Evolutionary conservation across 2,329 filamentous ascomycete genomes (phyloP), one percentile per base, ranked within the genome.

Genomic region (Colletotrichum tanaceti): DNA sequence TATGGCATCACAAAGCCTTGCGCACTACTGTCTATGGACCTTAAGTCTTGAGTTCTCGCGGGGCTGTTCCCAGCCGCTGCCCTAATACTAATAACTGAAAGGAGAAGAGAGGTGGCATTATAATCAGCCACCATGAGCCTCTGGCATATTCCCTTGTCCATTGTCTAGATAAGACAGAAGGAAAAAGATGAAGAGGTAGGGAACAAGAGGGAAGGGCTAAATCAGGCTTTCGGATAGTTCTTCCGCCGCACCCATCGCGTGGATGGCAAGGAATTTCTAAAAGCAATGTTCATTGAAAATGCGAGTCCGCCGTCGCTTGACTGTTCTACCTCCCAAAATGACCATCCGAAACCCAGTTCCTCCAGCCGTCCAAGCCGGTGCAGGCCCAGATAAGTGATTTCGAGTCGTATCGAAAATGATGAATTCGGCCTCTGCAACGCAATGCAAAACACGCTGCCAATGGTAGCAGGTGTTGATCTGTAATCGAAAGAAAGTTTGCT

Each of bases 401-500:
- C 16, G 18, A 53, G n/a, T 47, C 61, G 63, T 28, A 18, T 53
- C 46, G 20, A 43, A 68, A 52, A 28, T 63, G 18, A 39, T 10
- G 55, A 65, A 49, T 55, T 38, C 62, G 67, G 63, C 60, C 58
- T 65, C 65, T 55, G 65, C 32, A 46, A 64, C 46, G 65, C 65
- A 55, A 43, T 68, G 58, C 41, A 46, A 22, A 68, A 63, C 52
- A 35, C 24, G 53, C 67, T 63, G 59, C 70, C 67, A 67, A 70
- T 71, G 67, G 59, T 70, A 62, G 70, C 67, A 68, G 58, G 54
- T 38, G 53, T 39, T 41, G 62, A 35, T 43, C 43, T 70, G 65
- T 58, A 49, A 46, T 66, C 55, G 50, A 41, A 64, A 50, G 41
- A 32, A 70, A 58, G 14, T 32, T 60, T 58, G 35, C 22, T 61